Evolutionary conservation across 2,329 filamentous ascomycete species (phyloP).

Genomic region (Fusarium oligoseptatum): DNA sequence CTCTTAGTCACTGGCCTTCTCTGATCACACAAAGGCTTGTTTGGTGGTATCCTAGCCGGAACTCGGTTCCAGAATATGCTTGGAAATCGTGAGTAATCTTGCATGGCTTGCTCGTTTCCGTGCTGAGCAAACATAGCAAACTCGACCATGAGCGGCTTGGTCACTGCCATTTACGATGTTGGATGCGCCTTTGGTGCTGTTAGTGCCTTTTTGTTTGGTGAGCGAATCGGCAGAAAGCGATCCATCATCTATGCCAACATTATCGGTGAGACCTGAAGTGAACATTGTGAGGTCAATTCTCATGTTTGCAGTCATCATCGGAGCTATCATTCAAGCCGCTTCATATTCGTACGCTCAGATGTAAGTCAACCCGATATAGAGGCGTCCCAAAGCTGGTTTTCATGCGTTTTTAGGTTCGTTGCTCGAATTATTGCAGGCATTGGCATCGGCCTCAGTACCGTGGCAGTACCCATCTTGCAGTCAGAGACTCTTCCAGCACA

Average conservation of each 20-base stretch:
- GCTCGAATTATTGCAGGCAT: slow-evolving; percentile 16
- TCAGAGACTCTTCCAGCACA: slow-evolving; percentile 21
- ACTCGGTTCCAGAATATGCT: slow-evolving; percentile 1
- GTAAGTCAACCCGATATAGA: not conserved
- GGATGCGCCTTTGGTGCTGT: slow-evolving; percentile 18
- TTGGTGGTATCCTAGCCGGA: not conserved
- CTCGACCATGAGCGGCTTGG: slow-evolving; percentile 14
- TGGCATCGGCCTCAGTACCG: slow-evolving; percentile 17
- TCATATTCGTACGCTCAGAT: not conserved
- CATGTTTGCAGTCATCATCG: not conserved
- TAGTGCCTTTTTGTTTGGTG: slow-evolving; percentile 14
- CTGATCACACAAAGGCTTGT: not conserved
- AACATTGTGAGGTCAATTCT: not conserved
- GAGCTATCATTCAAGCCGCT: not conserved
- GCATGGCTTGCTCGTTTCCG: not conserved
- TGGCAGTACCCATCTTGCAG: slow-evolving; percentile 17
- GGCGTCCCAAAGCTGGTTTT: too few relatives aligned
- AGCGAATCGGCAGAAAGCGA: slow-evolving; percentile 10
- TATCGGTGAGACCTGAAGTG: not conserved
- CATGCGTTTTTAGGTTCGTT: not conserved
- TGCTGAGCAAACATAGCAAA: not conserved
- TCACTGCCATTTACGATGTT: slow-evolving; percentile 18
- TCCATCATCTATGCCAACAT: slow-evolving; percentile 19
- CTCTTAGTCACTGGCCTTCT: too few relatives aligned
- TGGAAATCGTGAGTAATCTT: not conserved